Base-by-base conservation (phyloP, 495 filamentous ascomycete species). In the Neurospora sublineolata region DNA sequence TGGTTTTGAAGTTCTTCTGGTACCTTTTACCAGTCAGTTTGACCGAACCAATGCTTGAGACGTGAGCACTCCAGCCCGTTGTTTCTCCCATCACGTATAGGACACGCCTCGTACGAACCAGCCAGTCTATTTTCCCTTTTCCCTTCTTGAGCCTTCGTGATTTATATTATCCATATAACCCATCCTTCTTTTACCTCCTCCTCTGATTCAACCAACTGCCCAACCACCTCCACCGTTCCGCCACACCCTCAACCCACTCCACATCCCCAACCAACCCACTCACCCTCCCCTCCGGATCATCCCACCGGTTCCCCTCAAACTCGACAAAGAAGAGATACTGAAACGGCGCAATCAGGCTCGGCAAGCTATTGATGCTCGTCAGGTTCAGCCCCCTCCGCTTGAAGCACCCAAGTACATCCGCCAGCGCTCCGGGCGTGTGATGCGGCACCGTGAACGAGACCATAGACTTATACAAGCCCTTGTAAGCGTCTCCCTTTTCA, bases 251-350 rank as follows among this genome's bases (percentile, higher is more conserved):
- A 70, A 82, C 79, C 52, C 70, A 71, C n/a, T 75, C 82, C 33
- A 83, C 74, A 41, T 79, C 78, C 4, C 76, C 77, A 52, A 92
- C 73, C 67, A 84, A 86, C 64, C 78, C 75, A 71, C 85, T 83
- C 1, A 90, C 88, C 69, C 81, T 79, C 37, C 85, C 85, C 36
- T 82, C 78, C 36, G 83, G 83, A 67, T 86, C 87, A 46, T 84
- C 78, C 40, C 77, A 72, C 46, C 77, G 76, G 73, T 82, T 83
- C 6, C 90, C 89, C 78, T 91, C 86, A 78, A 97, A 93, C 83
- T 98, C 95, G 27, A 97, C 90, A 80, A 99, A 91, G 81, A 98
- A 97, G 36, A 97, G 86, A 82, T 99, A 99, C 77, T 94, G 89
- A 90, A 97, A 98, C 37, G 90, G 87, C 70, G 82, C 80, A 58